Percentiles rank a stretch among this genome's conserved stretches.
phyloP scores from a whole-genome alignment of 495 filamentous ascomycete genomes.

The Cenococcum geophilum region DNA sequence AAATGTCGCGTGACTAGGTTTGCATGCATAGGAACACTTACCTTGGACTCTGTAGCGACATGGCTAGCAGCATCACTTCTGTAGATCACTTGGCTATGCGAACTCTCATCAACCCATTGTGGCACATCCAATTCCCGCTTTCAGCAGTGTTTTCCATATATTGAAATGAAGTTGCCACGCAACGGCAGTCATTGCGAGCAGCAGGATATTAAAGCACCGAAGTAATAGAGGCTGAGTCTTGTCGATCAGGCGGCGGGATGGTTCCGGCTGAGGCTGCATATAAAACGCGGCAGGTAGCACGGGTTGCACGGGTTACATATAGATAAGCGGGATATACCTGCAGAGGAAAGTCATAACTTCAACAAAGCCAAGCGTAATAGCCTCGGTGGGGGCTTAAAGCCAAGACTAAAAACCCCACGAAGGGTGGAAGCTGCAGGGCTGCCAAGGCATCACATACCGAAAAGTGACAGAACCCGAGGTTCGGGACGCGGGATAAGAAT shows the following conservation, averaged over 20 bases:
- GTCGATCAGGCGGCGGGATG: constrained; percentile 1
- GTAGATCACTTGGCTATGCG: too few species aligned
- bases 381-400: constrained; percentile 12
- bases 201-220: background rate
- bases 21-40: background rate
- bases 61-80: too few species aligned
- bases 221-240: background rate
- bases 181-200: too few species aligned
- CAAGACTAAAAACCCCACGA: constrained; percentile 15
- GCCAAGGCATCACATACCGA: too few species aligned
- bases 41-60: constrained; percentile 7
- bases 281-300: background rate
- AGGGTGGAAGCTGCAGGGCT: background rate
- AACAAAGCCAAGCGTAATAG: constrained; percentile 7
- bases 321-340: constrained; percentile 26
- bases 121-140: too few species aligned
- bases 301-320: constrained; percentile 14
- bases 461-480: too few species aligned
- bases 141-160: too few species aligned
- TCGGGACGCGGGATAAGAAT: too few species aligned
- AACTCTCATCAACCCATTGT: too few species aligned
- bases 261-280: constrained; percentile 19
- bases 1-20: background rate
- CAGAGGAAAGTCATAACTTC: constrained; percentile 23
- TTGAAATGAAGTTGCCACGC: too few species aligned